Conservation (phyloP, 257 asterid species). For the Przewalskia tangutica region DNA sequence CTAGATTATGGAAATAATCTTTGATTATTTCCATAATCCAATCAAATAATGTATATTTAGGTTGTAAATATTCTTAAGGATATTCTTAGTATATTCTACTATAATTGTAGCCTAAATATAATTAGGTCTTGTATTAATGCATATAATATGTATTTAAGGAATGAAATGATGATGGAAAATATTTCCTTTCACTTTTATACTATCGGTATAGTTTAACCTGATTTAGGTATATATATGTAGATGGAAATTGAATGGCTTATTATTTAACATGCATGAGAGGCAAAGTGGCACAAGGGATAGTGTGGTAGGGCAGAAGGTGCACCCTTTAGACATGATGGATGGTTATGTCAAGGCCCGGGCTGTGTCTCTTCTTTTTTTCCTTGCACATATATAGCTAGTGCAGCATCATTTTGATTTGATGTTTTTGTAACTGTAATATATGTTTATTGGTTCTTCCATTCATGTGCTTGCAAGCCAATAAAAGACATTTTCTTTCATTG, state of each 20-base stretch:
- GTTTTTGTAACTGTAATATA: not conserved
- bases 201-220: too few species aligned
- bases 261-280: not conserved
- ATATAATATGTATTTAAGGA: too few species aligned
- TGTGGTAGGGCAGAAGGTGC: constrained; percentile 1
- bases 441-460: not conserved
- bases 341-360: not conserved
- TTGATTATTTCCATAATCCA: too few species aligned
- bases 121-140: too few species aligned
- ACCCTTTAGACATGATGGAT: constrained; percentile 3
- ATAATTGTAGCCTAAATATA: too few species aligned
- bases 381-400: not conserved
- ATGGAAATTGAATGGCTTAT: not conserved
- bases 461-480: not conserved
- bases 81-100: too few species aligned
- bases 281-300: not conserved
- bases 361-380: not conserved
- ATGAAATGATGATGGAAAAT: too few species aligned
- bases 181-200: too few species aligned
- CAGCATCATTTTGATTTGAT: not conserved
- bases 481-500: not conserved
- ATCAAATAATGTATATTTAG: too few species aligned
- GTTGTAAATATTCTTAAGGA: too few species aligned
- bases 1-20: too few species aligned
- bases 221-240: not conserved